Base-by-base conservation (phyloP, 768 basidiomycete species). In the Paxillus rubicundulus region DNA sequence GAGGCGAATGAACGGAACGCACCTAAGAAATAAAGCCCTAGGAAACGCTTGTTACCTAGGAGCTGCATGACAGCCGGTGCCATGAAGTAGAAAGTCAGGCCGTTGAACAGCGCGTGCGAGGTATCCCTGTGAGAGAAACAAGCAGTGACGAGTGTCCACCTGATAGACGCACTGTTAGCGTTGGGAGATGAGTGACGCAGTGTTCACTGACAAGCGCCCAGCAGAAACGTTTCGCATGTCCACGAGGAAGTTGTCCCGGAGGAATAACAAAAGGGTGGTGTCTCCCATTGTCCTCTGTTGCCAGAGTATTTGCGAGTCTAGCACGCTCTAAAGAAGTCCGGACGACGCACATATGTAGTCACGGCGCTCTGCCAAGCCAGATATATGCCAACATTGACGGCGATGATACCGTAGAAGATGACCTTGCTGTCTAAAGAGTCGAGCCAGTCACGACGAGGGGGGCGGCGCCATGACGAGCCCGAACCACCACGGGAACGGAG, bases 21-120 rank as follows among this genome's bases (percentile, higher is more conserved):
- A 83, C 88, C 82, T 63, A 85, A 78, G 50, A 92, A 71, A 65
- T 93, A 93, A n/a, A 92, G 75, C 9, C 72, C 71, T 4, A 91
- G 64, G 66, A 92, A 92, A 16, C 77, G 77, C 9, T 77, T 71
- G 60, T 81, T 84, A 0, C 89, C 88, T 10, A 92, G 74, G 41
- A 85, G 69, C 16, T 70, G 60, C 24, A 92, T 74, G 43, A 88
- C 82, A 3, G 81, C 69, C 1, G 77, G 81, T 0, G 84, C 87
- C 79, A 91, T 82, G 71, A 87, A 92, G 68, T 77, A 89, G 69
- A 82, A 89, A 0, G 86, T 83, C 62, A 89, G 78, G n/a, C 81
- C 82, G 61, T 92, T 92, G 66, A 89, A 76, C n/a, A 89, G 56
- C 4, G 87, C 78, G 61, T 92, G 89, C 1, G 64, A 56, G n/a